phyloP scores from a whole-genome alignment of 352 stramenopile genomes.

The Phytophthora crassamura region DNA sequence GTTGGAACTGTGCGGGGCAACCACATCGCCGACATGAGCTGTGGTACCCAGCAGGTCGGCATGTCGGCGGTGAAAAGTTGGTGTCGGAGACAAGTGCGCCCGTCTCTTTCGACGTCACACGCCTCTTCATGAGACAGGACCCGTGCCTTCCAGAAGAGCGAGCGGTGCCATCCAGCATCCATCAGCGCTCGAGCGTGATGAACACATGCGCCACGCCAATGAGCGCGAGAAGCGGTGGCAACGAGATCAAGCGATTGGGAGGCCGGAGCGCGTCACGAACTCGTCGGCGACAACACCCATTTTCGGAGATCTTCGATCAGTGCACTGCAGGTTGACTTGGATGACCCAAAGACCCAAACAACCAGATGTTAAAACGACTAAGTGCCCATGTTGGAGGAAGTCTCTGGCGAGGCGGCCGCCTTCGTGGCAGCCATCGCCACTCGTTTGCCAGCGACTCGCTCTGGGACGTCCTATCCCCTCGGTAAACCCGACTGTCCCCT shows the following conservation, averaged over 20 bases:
- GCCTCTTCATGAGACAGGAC: slow-evolving; percentile 1
- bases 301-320: slow-evolving; percentile 4
- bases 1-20: too few relatives aligned
- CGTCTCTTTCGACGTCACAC: neutral
- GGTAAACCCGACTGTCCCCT: too few relatives aligned
- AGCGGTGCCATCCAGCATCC: slow-evolving; percentile 1
- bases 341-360: neutral
- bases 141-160: neutral
- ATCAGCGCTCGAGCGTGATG: neutral
- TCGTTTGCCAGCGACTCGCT: too few relatives aligned
- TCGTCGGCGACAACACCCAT: neutral
- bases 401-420: too few relatives aligned
- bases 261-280: neutral
- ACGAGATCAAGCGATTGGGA: neutral
- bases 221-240: neutral
- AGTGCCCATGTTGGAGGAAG: neutral
- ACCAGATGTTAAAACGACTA: neutral
- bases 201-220: neutral
- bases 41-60: slow-evolving; percentile 9
- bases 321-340: neutral
- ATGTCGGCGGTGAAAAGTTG: slow-evolving; percentile 8
- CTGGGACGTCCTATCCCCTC: neutral
- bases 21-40: slow-evolving; percentile 12
- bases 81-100: slow-evolving; percentile 10
- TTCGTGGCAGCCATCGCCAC: too few relatives aligned